phyloP scores from a whole-genome alignment of 441 rosid genomes.

The Gossypium trilobum region DNA sequence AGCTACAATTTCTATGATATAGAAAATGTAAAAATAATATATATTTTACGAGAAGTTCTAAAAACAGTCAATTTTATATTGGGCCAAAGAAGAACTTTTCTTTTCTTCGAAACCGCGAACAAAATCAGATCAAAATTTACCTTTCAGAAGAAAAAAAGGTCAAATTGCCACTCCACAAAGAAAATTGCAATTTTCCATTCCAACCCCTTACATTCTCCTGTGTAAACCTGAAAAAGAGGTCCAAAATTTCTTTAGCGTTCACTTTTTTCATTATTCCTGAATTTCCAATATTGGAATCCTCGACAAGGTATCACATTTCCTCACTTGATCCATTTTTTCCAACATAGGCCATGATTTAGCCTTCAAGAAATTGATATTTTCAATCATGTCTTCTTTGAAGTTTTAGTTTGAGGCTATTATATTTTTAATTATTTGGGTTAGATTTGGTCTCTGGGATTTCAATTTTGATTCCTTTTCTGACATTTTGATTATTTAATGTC shows the following conservation, averaged over 20 bases:
- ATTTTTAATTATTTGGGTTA: conserved; percentile 8
- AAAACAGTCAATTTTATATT: not conserved
- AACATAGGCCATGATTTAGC: not conserved
- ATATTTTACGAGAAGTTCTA: not conserved
- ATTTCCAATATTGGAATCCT: not conserved
- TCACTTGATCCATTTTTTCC: not conserved
- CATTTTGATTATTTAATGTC: not conserved
- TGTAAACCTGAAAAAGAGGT: not conserved
- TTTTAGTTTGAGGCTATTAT: not conserved
- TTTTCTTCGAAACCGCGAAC: not conserved
- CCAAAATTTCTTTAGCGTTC: not conserved
- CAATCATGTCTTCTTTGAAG: not conserved
- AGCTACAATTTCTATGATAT: no score
- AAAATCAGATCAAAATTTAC: not conserved
- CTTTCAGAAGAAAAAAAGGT: not conserved
- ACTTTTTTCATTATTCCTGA: not conserved
- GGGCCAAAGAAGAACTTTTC: not conserved
- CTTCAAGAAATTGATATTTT: not conserved
- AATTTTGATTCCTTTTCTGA: not conserved
- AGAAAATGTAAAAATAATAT: no score
- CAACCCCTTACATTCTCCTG: not conserved
- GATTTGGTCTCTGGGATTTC: not conserved
- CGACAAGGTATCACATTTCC: not conserved
- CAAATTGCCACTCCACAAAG: not conserved
- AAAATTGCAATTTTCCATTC: not conserved